A percentile compares a stretch with the other conserved stretches of the same genome.
These are phyloP conservation scores for Schizonepeta tenuifolia DNA, from an alignment of 257 asterid genomes.

Conservation along the genomic window DNA sequence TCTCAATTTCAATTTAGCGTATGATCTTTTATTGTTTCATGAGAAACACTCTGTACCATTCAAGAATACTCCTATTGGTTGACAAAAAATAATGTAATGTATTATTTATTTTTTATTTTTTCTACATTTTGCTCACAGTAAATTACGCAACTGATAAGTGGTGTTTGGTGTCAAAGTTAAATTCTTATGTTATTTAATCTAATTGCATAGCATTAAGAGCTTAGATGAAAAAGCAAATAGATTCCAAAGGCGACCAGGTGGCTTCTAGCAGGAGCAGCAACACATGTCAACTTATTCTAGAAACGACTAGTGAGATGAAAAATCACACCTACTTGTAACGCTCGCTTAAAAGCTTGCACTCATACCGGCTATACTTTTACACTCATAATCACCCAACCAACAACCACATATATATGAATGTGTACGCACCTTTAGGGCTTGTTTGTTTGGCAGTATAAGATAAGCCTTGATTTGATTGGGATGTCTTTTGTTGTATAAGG, in stretches of 20 bases:
- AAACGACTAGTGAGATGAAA: conserved; percentile 5
- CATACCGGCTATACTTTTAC: conserved; percentile 13
- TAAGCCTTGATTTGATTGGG: no score
- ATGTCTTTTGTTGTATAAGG: no score
- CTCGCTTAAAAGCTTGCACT: conserved; percentile 30
- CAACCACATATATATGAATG: not conserved
- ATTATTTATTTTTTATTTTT: not conserved
- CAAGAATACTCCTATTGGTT: no score
- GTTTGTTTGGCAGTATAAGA: no score
- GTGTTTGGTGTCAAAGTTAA: conserved; percentile 3
- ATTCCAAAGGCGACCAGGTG: conserved; percentile 24
- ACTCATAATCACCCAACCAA: not conserved
- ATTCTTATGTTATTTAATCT: not conserved
- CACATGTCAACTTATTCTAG: not conserved
- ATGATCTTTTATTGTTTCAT: not conserved
- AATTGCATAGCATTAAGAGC: not conserved
- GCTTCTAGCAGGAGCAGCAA: conserved; percentile 20
- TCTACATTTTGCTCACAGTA: not conserved
- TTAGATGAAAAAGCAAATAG: conserved; percentile 3
- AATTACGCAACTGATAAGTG: no score
- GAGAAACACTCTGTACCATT: not conserved
- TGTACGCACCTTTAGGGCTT: not conserved
- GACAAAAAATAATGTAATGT: no score
- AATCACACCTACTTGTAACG: conserved; percentile 29
- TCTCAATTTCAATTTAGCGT: conserved; percentile 9